phyloP scores from a whole-genome alignment of 441 rosid genomes.

The Raphanus hybrid region DNA sequence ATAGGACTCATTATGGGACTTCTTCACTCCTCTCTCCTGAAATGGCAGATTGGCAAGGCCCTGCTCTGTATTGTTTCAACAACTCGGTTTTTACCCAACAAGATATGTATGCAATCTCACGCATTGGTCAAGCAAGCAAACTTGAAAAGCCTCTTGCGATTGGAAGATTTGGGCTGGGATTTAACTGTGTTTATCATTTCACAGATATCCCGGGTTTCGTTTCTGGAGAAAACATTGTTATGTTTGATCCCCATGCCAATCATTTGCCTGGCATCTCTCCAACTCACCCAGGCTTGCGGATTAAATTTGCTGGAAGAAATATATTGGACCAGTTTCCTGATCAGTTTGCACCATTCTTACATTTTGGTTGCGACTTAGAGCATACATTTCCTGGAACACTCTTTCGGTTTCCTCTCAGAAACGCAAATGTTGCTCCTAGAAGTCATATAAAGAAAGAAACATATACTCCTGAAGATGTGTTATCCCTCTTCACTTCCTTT shows the following conservation, averaged over 20 bases:
- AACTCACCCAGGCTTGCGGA: conserved; percentile 97
- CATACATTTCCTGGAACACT: conserved; percentile 92
- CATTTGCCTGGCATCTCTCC: conserved; percentile 98
- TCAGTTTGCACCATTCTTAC: conserved; percentile 94
- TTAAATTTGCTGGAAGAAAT: conserved; percentile 87
- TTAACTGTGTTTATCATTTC: conserved; percentile 98
- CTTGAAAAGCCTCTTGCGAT: conserved; percentile 97
- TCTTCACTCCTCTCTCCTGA: conserved; percentile 99
- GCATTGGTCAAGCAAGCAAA: conserved; percentile 99
- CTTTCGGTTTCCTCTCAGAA: conserved; percentile 98
- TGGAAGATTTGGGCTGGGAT: conserved; percentile 98
- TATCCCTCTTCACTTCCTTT: conserved; percentile 85
- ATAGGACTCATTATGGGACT: conserved; percentile 95
- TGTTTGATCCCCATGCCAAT: conserved; percentile 99
- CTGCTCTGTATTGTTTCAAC: conserved; percentile 97
- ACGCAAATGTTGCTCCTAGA: conserved; percentile 68
- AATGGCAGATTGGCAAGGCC: conserved; percentile 99
- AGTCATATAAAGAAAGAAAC: conserved; percentile 93
- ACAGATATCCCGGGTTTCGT: conserved; percentile 96
- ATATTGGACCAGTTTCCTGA: conserved; percentile 98
- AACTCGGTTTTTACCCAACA: conserved; percentile 94
- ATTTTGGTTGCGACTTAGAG: conserved; percentile 96
- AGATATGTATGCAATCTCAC: conserved; percentile 98
- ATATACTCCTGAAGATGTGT: conserved; percentile 87
- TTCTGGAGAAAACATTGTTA: conserved; percentile 97